Conservation (phyloP, 176 grass and related monocot genomes). For the Pharus latifolius region DNA sequence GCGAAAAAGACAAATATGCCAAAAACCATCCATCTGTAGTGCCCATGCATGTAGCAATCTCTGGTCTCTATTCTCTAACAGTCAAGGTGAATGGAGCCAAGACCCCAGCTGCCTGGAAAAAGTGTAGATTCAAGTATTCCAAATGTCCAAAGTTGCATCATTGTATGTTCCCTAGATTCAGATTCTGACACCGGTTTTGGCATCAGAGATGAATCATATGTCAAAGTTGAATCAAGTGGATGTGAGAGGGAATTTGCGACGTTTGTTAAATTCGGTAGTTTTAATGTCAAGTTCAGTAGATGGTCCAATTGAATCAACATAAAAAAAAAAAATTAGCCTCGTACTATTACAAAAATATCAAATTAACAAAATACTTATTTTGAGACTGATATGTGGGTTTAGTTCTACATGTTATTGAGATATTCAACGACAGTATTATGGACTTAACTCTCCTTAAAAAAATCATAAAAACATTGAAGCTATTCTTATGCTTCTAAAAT, state of each 20-base stretch:
- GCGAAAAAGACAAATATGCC: neutral
- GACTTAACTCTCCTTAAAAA: no score
- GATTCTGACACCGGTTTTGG: slow-evolving; percentile 16
- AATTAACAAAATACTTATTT: no score
- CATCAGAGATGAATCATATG: slow-evolving; percentile 5
- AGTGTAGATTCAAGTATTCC: neutral
- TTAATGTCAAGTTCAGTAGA: slow-evolving; percentile 20
- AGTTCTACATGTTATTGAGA: no score
- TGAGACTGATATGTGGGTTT: no score
- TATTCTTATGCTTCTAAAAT: slow-evolving; percentile 9
- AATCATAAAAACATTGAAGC: neutral
- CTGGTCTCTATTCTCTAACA: neutral
- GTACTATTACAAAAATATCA: no score
- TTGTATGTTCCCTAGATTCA: slow-evolving; percentile 23
- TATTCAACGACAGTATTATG: no score
- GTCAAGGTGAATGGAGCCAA: neutral
- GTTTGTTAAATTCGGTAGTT: slow-evolving; percentile 33
- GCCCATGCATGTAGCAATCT: slow-evolving; percentile 23
- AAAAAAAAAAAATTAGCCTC: no score
- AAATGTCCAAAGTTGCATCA: slow-evolving; percentile 23
- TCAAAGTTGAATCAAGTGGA: neutral
- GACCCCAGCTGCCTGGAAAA: neutral
- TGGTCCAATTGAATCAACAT: slow-evolving; percentile 31
- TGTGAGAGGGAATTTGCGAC: slow-evolving; percentile 25
- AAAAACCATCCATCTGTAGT: slow-evolving; percentile 29